These are phyloP conservation scores for Cutaneotrichosporon cavernicola DNA, from an alignment of 1,284 basidiomycete species.

Conservation along the genomic window DNA sequence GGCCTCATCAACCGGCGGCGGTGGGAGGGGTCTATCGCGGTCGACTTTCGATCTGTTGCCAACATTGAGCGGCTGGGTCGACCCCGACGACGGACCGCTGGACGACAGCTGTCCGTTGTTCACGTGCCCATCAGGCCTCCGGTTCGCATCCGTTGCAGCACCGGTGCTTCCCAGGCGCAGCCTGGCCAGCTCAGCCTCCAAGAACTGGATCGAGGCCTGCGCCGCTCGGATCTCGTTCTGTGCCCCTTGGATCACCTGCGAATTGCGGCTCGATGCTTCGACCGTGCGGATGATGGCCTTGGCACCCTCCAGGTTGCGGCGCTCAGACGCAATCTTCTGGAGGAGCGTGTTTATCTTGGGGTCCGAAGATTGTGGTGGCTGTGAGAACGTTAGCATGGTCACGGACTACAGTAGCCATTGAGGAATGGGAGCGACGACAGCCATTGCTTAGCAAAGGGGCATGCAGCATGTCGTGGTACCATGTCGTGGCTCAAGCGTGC, in stretches of 20 bases:
- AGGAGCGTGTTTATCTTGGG: slow-evolving; percentile 47
- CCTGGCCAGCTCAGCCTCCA: slow-evolving; percentile 51
- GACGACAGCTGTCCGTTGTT: slow-evolving; percentile 11
- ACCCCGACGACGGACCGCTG: neutral
- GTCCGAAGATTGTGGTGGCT: slow-evolving; percentile 19
- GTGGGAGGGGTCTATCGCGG: slow-evolving; percentile 17
- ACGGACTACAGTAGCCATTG: neutral
- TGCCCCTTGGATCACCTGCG: slow-evolving; percentile 53
- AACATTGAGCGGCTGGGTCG: slow-evolving; percentile 17
- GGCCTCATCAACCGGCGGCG: slow-evolving; percentile 9
- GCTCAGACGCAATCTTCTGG: slow-evolving; percentile 48
- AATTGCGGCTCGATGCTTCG: slow-evolving; percentile 51
- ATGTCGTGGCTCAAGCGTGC: neutral
- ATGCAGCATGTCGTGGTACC: neutral
- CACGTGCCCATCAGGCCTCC: neutral
- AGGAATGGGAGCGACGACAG: neutral
- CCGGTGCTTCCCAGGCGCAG: slow-evolving; percentile 34
- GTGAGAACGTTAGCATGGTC: slow-evolving; percentile 11
- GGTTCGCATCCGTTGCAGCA: neutral
- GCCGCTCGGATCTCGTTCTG: slow-evolving; percentile 53
- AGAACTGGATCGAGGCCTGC: slow-evolving; percentile 49
- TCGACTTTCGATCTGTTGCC: slow-evolving; percentile 2
- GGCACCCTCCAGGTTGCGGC: slow-evolving; percentile 52
- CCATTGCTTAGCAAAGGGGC: neutral
- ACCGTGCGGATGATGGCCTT: slow-evolving; percentile 52